phyloP scores from a whole-genome alignment of 345 rosid species.

The Camelina hispida region DNA sequence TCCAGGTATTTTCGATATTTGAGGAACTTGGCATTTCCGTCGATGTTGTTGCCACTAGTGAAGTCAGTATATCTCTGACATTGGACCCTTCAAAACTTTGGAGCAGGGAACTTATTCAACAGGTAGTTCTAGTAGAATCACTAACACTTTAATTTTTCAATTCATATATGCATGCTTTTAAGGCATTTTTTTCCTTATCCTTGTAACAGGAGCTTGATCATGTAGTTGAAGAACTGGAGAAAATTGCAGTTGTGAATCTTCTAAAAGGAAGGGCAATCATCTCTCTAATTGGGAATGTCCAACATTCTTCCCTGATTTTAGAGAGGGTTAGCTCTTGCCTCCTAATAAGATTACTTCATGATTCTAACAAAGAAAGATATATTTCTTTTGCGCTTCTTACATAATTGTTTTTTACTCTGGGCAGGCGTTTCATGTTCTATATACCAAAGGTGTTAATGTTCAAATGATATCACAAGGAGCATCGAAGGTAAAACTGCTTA shows the following conservation, averaged over 20 bases:
- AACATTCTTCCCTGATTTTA: slow-evolving; percentile 85
- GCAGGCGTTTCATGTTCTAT: slow-evolving; percentile 88
- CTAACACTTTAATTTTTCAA: slow-evolving; percentile 18
- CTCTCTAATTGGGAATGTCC: slow-evolving; percentile 93
- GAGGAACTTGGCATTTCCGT: slow-evolving; percentile 97
- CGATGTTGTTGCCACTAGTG: slow-evolving; percentile 99
- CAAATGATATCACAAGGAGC: slow-evolving; percentile 99
- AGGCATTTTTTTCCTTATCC: background rate
- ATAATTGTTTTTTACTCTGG: slow-evolving; percentile 7
- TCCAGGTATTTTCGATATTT: slow-evolving; percentile 90
- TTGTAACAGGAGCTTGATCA: slow-evolving; percentile 91
- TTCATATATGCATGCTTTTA: background rate
- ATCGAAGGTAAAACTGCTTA: slow-evolving; percentile 71
- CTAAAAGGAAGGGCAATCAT: slow-evolving; percentile 88
- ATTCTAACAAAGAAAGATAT: background rate
- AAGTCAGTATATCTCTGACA: slow-evolving; percentile 98
- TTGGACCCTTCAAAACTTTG: slow-evolving; percentile 96
- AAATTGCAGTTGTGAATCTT: slow-evolving; percentile 89
- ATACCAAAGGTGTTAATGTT: slow-evolving; percentile 85
- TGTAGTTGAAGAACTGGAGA: slow-evolving; percentile 96
- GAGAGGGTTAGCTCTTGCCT: slow-evolving; percentile 70
- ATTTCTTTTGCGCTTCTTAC: slow-evolving; percentile 32
- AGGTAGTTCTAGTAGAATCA: slow-evolving; percentile 58
- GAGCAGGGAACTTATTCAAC: slow-evolving; percentile 98
- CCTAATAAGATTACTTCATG: slow-evolving; percentile 16